Conservation (phyloP, 139 green algal genomes). For the Edaphochlamys debaryana region DNA sequence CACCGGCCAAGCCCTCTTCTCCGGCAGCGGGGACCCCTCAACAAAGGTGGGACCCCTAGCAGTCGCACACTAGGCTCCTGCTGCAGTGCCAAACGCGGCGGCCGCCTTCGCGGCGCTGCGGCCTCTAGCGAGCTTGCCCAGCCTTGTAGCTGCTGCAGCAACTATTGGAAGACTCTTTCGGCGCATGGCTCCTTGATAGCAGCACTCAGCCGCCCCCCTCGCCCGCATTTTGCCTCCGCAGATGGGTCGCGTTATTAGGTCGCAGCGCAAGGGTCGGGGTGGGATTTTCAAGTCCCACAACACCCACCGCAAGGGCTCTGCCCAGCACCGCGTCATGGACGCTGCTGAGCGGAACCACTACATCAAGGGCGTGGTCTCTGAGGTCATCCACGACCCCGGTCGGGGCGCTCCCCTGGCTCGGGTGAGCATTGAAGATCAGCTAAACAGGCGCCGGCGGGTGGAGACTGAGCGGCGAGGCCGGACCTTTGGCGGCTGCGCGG, state of each 20-base stretch:
- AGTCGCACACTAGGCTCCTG: no score
- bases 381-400: slow-evolving; percentile 98
- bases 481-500: slow-evolving; percentile 28
- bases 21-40: no score
- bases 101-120: no score
- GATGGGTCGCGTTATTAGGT: slow-evolving; percentile 98
- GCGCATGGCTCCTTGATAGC: no score
- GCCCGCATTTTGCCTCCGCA: slow-evolving; percentile 23
- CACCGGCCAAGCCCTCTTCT: no score
- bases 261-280: slow-evolving; percentile 98
- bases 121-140: no score
- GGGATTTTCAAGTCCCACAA: slow-evolving; percentile 97
- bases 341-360: slow-evolving; percentile 91
- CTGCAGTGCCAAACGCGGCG: no score
- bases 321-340: slow-evolving; percentile 89
- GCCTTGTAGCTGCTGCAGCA: not conserved
- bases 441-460: no score
- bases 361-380: slow-evolving; percentile 95
- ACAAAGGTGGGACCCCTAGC: no score
- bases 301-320: slow-evolving; percentile 95
- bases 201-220: no score
- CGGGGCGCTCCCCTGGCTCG: slow-evolving; percentile 95
- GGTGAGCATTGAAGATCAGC: slow-evolving; percentile 58
- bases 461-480: no score
- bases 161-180: no score